Evolutionary conservation across 148 eudicot species (phyloP).

Genomic region (Talinum fruticosum): DNA sequence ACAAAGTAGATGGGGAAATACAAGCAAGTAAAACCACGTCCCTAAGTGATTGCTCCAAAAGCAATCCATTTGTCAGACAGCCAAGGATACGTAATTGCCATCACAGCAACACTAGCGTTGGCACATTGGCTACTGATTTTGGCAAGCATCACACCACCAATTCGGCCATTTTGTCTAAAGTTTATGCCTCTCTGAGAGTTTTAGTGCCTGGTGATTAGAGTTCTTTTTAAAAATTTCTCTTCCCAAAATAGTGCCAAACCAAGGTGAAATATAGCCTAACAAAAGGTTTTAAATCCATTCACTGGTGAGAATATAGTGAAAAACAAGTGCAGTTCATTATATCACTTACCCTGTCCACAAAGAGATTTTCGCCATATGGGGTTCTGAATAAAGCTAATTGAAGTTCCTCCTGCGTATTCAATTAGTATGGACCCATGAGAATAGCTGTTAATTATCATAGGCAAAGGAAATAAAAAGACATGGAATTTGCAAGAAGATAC

Average conservation of each 20-base stretch:
- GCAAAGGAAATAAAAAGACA: neutral
- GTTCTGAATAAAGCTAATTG: slow-evolving; percentile 63
- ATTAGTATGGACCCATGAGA: slow-evolving; percentile 1
- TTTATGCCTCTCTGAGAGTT: no score
- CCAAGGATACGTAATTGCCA: no score
- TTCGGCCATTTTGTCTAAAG: no score
- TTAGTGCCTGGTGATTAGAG: no score
- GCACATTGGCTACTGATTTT: no score
- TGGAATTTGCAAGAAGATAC: neutral
- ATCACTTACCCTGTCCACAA: slow-evolving; percentile 70
- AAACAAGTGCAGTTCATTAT: neutral
- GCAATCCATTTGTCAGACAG: no score
- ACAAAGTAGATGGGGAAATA: neutral
- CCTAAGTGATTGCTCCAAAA: neutral
- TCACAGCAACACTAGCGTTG: no score
- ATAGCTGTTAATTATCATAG: neutral
- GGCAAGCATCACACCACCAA: no score
- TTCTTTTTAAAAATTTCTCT: no score
- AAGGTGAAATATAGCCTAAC: neutral
- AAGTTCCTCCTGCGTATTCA: slow-evolving; percentile 71
- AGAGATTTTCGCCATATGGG: slow-evolving; percentile 64
- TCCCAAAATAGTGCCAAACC: neutral
- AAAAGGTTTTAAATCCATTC: neutral
- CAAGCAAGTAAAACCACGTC: neutral
- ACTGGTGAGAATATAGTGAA: neutral